Evolutionary conservation across 257 asterid genomes (phyloP), one percentile per base, ranked within the genome.

Genomic region (Jacaranda mimosifolia): DNA sequence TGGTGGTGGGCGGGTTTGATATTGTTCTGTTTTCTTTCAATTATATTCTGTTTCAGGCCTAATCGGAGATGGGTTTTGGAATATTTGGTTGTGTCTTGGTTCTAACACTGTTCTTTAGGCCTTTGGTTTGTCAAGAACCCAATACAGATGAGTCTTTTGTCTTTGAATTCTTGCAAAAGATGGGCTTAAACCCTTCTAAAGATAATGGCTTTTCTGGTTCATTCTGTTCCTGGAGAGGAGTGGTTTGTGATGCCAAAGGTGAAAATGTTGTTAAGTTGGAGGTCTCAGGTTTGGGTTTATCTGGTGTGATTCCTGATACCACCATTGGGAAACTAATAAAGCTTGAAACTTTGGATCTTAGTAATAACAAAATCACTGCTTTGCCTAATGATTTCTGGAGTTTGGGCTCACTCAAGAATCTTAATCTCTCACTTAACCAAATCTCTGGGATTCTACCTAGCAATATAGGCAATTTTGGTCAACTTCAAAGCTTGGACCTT

Each of bases 341-440:
- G 62, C 91, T 95, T 53, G 85, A 90, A 45, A 18, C 70, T 63
- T 87, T 95, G 86, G 97, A 95, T 87, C 97, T 95, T 63, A 95
- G 99, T 70, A 78, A 85, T 79, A 95, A 95, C 83, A 90, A 63
- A 18, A 91, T 95, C 82, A 87, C 92, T 79, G 85, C 68, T 81
- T 73, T 95, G 84, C 93, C 99, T 69, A 73, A 89, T 85, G 99
- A 95, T 89, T 89, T 95, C 64, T 93, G 97, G 97, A 89, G 97
- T 83, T 88, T 95, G 83, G 91, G 93, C 46, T 87, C 89, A n/a
- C 89, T 95, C 71, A 86, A 83, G 86, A 76, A 83, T 84, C 93
- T 95, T 51, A 95, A 95, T 78, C 89, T 95, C 73, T 93, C 99
- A 63, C 70, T 59, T 40, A 95, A 95, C 86, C 85, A 76, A 52